Evolutionary conservation across 2,329 filamentous ascomycete species (phyloP), one percentile per base, ranked within the genome.

Genomic region (Periconia macrospinosa): DNA sequence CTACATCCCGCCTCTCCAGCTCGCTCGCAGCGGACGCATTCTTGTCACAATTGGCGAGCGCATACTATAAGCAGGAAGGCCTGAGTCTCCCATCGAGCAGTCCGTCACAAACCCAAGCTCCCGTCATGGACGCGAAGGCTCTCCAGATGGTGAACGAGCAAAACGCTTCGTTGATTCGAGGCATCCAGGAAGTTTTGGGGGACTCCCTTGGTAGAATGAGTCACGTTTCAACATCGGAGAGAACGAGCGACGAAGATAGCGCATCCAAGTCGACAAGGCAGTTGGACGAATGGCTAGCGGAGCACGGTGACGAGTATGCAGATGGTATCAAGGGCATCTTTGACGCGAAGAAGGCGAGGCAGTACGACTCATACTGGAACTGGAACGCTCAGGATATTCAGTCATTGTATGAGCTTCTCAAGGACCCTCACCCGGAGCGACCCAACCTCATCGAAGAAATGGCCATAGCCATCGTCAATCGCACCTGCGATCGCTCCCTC

Each of bases 391-490:
- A 99, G 74, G 94, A 99, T 75, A 93, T 92, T 30, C 85, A 99
- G 49, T 67, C 94, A 99, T 71, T 97, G 92, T 77, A 92, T 92
- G 74, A 99, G 94, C 78, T 97, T 99, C 70, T 90, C n/a, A n/a
- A 91, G 63, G 94, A 99, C 77, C 99, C 99, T 94, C 97, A 97
- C 81, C 90, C 93, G 58, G 96, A 94, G 35, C 99, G 97, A 73
- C 94, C 94, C 2, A 89, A 91, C 35, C 86, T 99, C 1, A 84
- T 99, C 54, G 93, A 99, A 65, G 99, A 97, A 77, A 99, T 99
- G 94, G 94, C 97, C 74, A 97, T 99, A 68, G 94, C 99, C 79
- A 99, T 99, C 70, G 94, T 99, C 69, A 94, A 97, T 80, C 97
- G 93, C 86, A 99, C n/a, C n/a, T n/a, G n/a, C n/a, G n/a, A n/a